Evolutionary conservation across 2,329 filamentous ascomycete genomes (phyloP).

Genomic region (Aspergillus persii): DNA sequence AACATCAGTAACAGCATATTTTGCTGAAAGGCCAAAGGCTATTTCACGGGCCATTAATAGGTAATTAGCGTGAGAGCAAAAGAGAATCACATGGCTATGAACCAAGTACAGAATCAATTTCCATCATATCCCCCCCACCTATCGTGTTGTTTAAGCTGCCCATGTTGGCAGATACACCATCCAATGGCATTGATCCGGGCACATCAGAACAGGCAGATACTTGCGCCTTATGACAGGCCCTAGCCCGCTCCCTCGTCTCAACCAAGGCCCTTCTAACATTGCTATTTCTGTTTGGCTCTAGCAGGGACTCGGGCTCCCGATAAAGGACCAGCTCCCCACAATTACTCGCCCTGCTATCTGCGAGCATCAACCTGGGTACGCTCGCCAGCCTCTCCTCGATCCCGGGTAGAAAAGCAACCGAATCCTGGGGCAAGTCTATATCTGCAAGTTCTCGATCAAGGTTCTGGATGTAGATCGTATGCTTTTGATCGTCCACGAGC

Average conservation of each 20-base stretch:
- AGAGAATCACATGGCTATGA: too few species aligned
- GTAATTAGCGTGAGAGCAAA: too few species aligned
- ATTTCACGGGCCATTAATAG: too few species aligned
- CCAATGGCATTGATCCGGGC: background rate
- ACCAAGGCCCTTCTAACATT: slow-evolving; percentile 6
- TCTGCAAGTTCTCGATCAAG: slow-evolving; percentile 82
- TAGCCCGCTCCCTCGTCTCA: slow-evolving; percentile 16
- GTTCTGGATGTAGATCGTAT: slow-evolving; percentile 88
- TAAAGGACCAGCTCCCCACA: slow-evolving; percentile 79
- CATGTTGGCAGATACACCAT: background rate
- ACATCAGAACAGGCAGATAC: background rate
- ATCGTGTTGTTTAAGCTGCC: background rate
- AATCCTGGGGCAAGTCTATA: slow-evolving; percentile 57
- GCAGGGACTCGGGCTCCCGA: slow-evolving; percentile 71
- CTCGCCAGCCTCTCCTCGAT: slow-evolving; percentile 76
- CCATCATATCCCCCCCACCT: slow-evolving; percentile 6
- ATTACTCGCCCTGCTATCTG: slow-evolving; percentile 45
- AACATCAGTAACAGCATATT: too few species aligned
- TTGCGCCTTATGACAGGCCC: background rate
- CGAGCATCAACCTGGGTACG: slow-evolving; percentile 67
- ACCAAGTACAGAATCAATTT: slow-evolving; percentile 1
- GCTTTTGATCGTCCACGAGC: slow-evolving; percentile 80
- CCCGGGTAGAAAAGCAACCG: slow-evolving; percentile 77
- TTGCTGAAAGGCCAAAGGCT: too few species aligned
- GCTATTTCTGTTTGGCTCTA: slow-evolving; percentile 56